Conservation (phyloP, 2,329 filamentous ascomycete genomes). For the Xylaria arbuscula region DNA sequence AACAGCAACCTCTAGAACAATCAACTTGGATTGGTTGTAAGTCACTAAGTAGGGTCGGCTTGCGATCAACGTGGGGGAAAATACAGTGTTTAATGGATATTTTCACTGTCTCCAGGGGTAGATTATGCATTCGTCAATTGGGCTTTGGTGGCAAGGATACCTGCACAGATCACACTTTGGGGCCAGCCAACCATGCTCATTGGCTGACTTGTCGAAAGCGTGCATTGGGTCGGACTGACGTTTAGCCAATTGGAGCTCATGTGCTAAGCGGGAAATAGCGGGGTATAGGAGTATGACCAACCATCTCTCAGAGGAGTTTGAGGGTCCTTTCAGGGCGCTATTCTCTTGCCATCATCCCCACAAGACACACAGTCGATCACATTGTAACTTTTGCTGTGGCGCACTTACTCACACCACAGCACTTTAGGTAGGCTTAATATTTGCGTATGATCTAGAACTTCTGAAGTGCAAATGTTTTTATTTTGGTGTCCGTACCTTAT, state of each 20-base stretch:
- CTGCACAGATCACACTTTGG: conserved; percentile 29
- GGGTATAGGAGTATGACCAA: conserved; percentile 24
- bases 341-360: conserved; percentile 3
- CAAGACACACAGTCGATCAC: not conserved
- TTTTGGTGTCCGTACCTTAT: no score
- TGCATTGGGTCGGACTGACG: conserved; percentile 29
- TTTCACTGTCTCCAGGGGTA: conserved; percentile 8
- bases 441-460: no score
- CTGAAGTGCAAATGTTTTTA: no score
- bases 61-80: not conserved
- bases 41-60: accelerated
- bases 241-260: conserved; percentile 30
- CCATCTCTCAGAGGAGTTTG: not conserved
- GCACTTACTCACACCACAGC: not conserved
- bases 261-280: conserved; percentile 9
- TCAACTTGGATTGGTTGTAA: not conserved
- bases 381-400: not conserved
- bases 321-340: conserved; percentile 34
- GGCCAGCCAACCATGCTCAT: conserved; percentile 19
- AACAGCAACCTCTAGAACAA: no score
- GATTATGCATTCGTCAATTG: conserved; percentile 26
- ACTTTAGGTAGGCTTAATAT: no score
- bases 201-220: conserved; percentile 26
- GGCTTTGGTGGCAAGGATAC: conserved; percentile 27
- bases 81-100: conserved; percentile 30